phyloP scores from a whole-genome alignment of 345 rosid species.

The Eucalyptus pauciflora region DNA sequence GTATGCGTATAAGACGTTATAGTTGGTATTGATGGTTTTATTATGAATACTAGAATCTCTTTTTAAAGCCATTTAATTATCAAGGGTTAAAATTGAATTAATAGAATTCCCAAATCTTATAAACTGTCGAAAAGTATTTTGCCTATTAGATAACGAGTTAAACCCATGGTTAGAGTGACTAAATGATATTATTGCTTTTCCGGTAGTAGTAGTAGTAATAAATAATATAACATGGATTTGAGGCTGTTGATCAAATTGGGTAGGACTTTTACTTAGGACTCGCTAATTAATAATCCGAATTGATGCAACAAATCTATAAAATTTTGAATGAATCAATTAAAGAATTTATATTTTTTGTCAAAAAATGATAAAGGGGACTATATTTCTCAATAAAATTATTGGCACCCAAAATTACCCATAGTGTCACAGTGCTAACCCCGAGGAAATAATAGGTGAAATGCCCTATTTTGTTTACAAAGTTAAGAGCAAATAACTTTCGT shows the following conservation, averaged over 20 bases:
- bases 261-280: neutral
- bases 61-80: neutral
- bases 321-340: neutral
- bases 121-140: neutral
- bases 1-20: neutral
- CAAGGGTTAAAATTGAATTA: neutral
- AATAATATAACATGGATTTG: neutral
- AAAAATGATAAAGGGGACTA: neutral
- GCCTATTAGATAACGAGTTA: neutral
- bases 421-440: rapidly evolving
- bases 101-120: neutral
- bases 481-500: too few relatives aligned
- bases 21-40: neutral
- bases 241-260: neutral
- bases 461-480: too few relatives aligned
- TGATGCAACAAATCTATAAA: neutral
- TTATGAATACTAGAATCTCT: neutral
- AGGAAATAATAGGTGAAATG: too few relatives aligned
- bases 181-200: neutral
- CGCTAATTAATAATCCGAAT: neutral
- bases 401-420: too few relatives aligned
- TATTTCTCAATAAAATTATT: rapidly evolving
- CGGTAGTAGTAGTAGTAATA: neutral
- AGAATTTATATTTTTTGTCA: rapidly evolving
- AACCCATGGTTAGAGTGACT: neutral